A percentile compares a stretch with the other conserved stretches of the same genome.
Evolutionary conservation across 352 stramenopile genomes (phyloP).

Genomic region (Phytopythium ostracodes): DNA sequence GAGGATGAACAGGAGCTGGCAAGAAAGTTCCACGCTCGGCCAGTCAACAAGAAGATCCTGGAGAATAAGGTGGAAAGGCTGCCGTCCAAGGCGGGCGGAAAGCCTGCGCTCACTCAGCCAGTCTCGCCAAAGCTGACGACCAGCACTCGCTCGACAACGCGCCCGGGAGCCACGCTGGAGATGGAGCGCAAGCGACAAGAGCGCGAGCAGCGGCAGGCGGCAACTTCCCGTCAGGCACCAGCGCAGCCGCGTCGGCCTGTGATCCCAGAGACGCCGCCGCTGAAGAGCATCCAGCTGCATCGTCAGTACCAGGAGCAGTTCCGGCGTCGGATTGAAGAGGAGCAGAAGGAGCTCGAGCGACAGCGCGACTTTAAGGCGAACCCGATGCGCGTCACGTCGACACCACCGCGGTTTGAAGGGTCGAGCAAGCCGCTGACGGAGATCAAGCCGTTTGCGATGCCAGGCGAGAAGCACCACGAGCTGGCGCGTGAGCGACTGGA

Average conservation of each 20-base stretch:
- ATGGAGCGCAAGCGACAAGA: constrained; percentile 43
- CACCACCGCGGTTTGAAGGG: constrained; percentile 54
- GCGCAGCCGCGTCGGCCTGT: constrained; percentile 28
- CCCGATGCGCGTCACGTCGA: constrained; percentile 57
- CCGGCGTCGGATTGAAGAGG: constrained; percentile 44
- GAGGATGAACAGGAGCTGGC: constrained; percentile 68
- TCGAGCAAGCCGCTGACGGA: constrained; percentile 72
- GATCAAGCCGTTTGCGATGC: constrained; percentile 58
- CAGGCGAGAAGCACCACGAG: constrained; percentile 50
- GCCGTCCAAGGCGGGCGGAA: constrained; percentile 23
- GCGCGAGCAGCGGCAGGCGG: constrained; percentile 24
- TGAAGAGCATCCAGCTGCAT: constrained; percentile 71
- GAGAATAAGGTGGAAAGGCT: constrained; percentile 29
- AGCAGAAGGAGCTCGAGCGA: constrained; percentile 49
- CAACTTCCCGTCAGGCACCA: constrained; percentile 18
- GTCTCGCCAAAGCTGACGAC: constrained; percentile 43
- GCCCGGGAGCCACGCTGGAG: constrained; percentile 21
- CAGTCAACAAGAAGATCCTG: constrained; percentile 56
- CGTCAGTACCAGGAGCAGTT: constrained; percentile 72
- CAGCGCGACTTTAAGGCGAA: constrained; percentile 68
- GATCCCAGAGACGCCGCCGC: constrained; percentile 62
- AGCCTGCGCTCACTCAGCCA: constrained; percentile 35
- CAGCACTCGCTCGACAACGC: constrained; percentile 28
- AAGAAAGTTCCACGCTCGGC: constrained; percentile 73
- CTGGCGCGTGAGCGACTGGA: constrained; percentile 57